These are phyloP conservation scores for Microstegium vimineum DNA, from an alignment of 176 grass and related monocot species.

Conservation along the genomic window DNA sequence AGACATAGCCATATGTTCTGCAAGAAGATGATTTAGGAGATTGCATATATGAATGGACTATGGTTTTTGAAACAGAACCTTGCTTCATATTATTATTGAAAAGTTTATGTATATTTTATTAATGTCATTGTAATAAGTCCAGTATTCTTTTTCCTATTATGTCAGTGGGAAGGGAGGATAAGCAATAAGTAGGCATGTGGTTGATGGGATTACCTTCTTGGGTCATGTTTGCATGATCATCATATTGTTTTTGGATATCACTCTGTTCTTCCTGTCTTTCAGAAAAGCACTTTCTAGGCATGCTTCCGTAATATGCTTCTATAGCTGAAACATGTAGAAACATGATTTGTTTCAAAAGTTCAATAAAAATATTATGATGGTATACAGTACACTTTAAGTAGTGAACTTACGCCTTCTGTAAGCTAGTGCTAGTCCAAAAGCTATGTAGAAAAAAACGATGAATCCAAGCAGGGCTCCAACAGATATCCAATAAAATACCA, in stretches of 20 bases:
- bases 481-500: slow-evolving; percentile 60
- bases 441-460: slow-evolving; percentile 42
- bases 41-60: neutral
- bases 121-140: neutral
- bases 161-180: neutral
- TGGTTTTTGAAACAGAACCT: neutral
- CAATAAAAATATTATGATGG: neutral
- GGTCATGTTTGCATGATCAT: neutral
- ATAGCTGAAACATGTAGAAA: neutral
- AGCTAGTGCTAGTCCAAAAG: slow-evolving; percentile 47
- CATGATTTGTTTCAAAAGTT: neutral
- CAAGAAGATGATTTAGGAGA: neutral
- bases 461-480: slow-evolving; percentile 47
- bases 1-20: slow-evolving; percentile 49
- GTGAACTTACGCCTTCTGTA: slow-evolving; percentile 43
- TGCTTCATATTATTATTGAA: neutral
- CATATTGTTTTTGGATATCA: neutral
- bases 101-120: neutral
- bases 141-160: neutral
- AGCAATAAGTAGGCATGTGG: neutral
- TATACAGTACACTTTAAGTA: neutral
- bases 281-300: neutral
- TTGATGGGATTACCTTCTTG: neutral
- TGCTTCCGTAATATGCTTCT: neutral
- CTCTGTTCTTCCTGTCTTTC: neutral